A percentile compares a stretch with the other conserved stretches of the same genome.
phyloP scores from a whole-genome alignment of 495 filamentous ascomycete genomes.

The Podospora sp. region DNA sequence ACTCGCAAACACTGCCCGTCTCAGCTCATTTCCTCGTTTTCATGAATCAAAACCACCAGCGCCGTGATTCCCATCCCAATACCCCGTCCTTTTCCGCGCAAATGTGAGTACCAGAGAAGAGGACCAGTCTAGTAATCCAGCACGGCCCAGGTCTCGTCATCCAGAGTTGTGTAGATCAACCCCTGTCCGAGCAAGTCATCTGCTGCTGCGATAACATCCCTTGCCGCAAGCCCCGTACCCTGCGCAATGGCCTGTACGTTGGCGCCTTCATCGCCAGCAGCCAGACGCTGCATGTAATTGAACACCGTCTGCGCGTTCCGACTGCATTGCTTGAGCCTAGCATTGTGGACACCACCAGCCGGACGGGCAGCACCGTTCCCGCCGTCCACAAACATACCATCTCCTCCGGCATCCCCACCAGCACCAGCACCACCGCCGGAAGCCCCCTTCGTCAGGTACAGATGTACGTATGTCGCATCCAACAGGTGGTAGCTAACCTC shows the following conservation, averaged over 20 bases:
- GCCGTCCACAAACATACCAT: conserved; percentile 55
- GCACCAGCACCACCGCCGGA: conserved; percentile 43
- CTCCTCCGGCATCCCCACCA: conserved; percentile 46
- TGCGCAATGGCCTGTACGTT: conserved; percentile 74
- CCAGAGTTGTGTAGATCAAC: conserved; percentile 84
- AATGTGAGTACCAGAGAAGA: background rate
- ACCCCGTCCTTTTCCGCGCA: background rate
- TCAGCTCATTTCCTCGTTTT: background rate
- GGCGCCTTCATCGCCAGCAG: conserved; percentile 76
- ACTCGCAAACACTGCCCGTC: background rate
- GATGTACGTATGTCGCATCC: conserved; percentile 83
- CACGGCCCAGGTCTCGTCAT: conserved; percentile 81
- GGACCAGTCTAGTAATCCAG: conserved; percentile 55
- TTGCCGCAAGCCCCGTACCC: conserved; percentile 60
- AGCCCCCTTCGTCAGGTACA: conserved; percentile 77
- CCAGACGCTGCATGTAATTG: conserved; percentile 60
- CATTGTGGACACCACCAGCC: background rate
- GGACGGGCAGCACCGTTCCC: conserved; percentile 18
- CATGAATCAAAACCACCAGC: background rate
- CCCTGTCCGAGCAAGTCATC: conserved; percentile 75
- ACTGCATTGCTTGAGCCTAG: conserved; percentile 54
- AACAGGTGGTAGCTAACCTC: conserved; percentile 89
- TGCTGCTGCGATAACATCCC: conserved; percentile 71
- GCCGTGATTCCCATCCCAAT: conserved; percentile 1
- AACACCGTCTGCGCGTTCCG: conserved; percentile 66